Conservation (phyloP, 2,329 filamentous ascomycete species). For the Diaporthe vaccinii region DNA sequence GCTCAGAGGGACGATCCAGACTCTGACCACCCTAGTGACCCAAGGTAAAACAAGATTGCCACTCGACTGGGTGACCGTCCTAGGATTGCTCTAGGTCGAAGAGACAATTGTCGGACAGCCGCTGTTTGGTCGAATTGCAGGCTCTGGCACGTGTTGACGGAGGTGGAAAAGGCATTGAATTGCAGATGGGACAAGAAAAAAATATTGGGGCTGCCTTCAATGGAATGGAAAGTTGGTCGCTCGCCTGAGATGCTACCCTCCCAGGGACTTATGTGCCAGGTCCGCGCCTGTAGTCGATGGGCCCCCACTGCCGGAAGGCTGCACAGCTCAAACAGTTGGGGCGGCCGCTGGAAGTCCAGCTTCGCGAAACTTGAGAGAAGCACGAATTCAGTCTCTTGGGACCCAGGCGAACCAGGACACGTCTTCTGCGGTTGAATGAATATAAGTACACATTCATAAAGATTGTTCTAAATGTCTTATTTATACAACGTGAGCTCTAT, state of each 20-base stretch:
- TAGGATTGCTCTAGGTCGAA: not conserved
- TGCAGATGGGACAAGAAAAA: not conserved
- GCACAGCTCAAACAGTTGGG: not conserved
- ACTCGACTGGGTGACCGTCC: too few relatives aligned
- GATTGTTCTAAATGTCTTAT: not conserved
- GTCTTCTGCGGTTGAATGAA: not conserved
- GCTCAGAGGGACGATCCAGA: not conserved
- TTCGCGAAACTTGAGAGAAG: not conserved
- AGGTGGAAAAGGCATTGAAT: not conserved
- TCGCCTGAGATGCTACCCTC: not conserved
- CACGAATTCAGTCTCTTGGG: not conserved
- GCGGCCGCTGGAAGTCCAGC: not conserved
- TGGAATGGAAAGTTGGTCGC: not conserved
- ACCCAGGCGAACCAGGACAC: not conserved
- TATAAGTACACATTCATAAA: not conserved
- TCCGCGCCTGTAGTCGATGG: not conserved
- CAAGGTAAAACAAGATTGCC: not conserved
- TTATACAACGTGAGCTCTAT: not conserved
- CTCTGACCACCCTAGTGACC: not conserved
- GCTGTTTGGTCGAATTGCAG: not conserved
- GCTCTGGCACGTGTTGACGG: not conserved
- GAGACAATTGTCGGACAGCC: not conserved
- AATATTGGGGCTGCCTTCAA: not conserved
- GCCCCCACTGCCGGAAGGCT: constrained; percentile 1
- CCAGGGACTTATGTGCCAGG: not conserved